Evolutionary conservation across 2,329 filamentous ascomycete species (phyloP).

Genomic region (Dryadomyces quercus-mongolicae): DNA sequence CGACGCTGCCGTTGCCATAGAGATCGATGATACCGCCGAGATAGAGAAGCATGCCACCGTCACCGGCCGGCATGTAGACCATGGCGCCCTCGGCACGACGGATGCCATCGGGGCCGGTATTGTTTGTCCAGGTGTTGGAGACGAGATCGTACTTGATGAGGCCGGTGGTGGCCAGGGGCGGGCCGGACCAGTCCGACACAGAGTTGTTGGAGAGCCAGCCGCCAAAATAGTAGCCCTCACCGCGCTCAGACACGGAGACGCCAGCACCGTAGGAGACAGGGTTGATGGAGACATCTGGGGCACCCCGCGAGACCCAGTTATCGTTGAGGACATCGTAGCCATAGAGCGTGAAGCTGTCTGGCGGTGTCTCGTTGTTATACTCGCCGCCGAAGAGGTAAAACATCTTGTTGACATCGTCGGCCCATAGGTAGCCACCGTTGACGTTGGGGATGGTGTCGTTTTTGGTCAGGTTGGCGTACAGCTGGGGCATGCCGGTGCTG

Average conservation of each 20-base stretch:
- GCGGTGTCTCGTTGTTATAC: slow-evolving; percentile 27
- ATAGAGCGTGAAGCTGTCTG: slow-evolving; percentile 34
- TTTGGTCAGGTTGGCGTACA: slow-evolving; percentile 46
- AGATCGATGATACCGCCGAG: slow-evolving; percentile 45
- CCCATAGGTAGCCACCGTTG: slow-evolving; percentile 40
- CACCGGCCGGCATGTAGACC: slow-evolving; percentile 47
- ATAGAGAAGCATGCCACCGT: slow-evolving; percentile 47
- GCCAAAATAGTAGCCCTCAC: slow-evolving; percentile 49
- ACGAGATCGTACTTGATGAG: slow-evolving; percentile 46
- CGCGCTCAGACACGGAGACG: slow-evolving; percentile 38
- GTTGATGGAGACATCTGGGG: slow-evolving; percentile 24
- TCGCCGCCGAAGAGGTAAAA: slow-evolving; percentile 53
- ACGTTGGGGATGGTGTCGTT: slow-evolving; percentile 39
- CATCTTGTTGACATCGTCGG: slow-evolving; percentile 48
- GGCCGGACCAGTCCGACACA: slow-evolving; percentile 35
- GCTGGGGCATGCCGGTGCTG: slow-evolving; percentile 34
- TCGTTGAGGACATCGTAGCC: slow-evolving; percentile 45
- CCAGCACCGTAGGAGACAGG: slow-evolving; percentile 45
- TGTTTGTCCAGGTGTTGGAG: slow-evolving; percentile 36
- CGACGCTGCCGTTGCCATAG: slow-evolving; percentile 32
- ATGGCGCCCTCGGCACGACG: slow-evolving; percentile 47
- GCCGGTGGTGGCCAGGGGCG: slow-evolving; percentile 34
- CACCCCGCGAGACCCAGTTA: slow-evolving; percentile 38
- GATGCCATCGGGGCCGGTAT: slow-evolving; percentile 37
- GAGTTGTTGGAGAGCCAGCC: slow-evolving; percentile 48